Conservation (phyloP, 352 stramenopile genomes). For the Thalassiosira delicatula region DNA sequence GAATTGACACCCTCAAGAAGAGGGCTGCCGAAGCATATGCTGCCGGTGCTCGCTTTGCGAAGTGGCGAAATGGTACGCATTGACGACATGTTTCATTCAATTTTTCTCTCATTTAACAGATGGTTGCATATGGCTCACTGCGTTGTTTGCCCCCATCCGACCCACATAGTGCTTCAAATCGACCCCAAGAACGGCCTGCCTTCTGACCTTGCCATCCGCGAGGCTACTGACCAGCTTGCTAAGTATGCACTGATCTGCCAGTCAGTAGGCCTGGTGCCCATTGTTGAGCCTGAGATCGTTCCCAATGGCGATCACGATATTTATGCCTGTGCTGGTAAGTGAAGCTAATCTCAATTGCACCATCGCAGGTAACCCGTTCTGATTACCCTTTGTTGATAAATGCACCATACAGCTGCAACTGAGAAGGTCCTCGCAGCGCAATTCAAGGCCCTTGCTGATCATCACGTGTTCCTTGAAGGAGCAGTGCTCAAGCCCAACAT, state of each 20-base stretch:
- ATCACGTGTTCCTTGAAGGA: neutral
- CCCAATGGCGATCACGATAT: neutral
- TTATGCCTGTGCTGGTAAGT: neutral
- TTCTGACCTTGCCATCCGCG: neutral
- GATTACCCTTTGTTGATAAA: no score
- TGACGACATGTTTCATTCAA: no score
- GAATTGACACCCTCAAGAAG: neutral
- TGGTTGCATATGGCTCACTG: neutral
- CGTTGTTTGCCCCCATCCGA: neutral
- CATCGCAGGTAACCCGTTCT: no score
- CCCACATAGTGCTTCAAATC: neutral
- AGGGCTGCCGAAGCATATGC: neutral
- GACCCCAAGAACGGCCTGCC: neutral
- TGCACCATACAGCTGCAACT: neutral
- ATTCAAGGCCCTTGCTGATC: neutral
- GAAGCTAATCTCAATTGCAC: no score
- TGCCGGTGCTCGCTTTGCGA: neutral
- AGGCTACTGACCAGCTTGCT: neutral
- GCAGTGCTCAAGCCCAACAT: neutral
- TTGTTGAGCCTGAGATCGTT: neutral
- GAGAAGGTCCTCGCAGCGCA: neutral
- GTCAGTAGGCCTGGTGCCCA: neutral
- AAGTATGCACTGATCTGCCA: neutral
- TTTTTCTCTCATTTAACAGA: no score
- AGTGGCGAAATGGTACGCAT: conserved; percentile 1